These are phyloP conservation scores for Apiospora koreana DNA, from an alignment of 2,329 filamentous ascomycete species.

Conservation along the genomic window DNA sequence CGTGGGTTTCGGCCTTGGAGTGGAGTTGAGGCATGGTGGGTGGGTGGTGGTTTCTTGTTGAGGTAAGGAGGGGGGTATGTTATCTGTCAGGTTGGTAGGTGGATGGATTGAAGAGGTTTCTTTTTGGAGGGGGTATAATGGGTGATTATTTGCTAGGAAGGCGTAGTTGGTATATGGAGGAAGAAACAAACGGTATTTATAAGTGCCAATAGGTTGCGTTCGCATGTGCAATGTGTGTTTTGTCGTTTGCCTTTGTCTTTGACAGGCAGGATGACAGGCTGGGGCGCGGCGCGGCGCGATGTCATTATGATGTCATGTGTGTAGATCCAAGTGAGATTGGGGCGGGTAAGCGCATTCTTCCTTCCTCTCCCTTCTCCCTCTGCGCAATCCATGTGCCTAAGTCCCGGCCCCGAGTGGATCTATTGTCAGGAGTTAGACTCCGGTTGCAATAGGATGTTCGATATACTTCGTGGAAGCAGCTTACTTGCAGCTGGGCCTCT, in stretches of 20 bases:
- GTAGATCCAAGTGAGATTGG: neutral
- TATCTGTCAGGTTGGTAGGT: neutral
- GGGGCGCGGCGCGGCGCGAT: neutral
- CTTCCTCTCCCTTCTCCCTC: neutral
- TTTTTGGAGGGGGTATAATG: neutral
- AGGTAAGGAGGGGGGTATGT: neutral
- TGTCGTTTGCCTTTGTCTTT: too few relatives aligned
- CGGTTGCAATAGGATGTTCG: neutral
- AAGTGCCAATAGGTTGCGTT: neutral
- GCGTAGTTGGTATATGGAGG: neutral
- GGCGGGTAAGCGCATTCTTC: neutral
- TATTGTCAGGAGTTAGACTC: neutral
- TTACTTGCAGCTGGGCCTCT: too few relatives aligned
- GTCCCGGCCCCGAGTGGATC: neutral
- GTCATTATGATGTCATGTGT: conserved; percentile 5
- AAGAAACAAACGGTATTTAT: neutral
- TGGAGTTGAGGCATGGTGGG: neutral
- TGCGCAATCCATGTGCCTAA: neutral
- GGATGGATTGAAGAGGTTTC: neutral
- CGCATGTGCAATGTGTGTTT: neutral
- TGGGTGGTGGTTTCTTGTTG: neutral
- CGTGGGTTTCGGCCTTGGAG: conserved; percentile 7
- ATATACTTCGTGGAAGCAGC: neutral
- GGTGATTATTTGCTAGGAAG: neutral
- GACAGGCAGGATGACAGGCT: neutral